Evolutionary conservation across 768 basidiomycete genomes (phyloP).

Genomic region (Plicaturopsis crispa): DNA sequence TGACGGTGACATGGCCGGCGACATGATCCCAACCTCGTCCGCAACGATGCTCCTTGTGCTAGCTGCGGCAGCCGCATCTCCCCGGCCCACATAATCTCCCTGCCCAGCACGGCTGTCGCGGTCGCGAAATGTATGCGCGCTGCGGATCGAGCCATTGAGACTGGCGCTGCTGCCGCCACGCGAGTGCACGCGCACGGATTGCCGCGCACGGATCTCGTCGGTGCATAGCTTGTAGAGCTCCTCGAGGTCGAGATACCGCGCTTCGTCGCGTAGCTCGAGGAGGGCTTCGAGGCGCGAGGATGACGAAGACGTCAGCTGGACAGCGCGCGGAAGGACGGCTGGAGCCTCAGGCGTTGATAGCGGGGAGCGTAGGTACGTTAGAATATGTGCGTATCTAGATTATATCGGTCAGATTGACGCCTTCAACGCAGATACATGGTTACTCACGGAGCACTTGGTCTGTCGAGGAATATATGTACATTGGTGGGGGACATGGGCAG

Average conservation of each 20-base stretch:
- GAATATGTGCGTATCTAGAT: constrained; percentile 60
- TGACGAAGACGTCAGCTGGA: constrained; percentile 38
- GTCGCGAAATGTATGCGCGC: constrained; percentile 57
- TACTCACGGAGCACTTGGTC: constrained; percentile 73
- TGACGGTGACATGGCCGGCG: no score
- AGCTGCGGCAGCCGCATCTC: no score
- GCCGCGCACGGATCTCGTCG: constrained; percentile 54
- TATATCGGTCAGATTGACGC: constrained; percentile 4
- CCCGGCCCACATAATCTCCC: no score
- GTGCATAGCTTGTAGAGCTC: constrained; percentile 58
- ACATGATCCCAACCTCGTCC: no score
- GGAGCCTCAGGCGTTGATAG: constrained; percentile 35
- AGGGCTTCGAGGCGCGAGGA: constrained; percentile 53
- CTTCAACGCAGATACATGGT: not conserved
- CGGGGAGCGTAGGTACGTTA: constrained; percentile 63
- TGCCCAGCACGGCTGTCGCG: no score
- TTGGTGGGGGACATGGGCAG: constrained; percentile 34
- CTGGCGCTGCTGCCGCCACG: constrained; percentile 33
- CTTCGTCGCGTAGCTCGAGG: constrained; percentile 75
- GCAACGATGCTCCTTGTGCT: no score
- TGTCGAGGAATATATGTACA: constrained; percentile 72
- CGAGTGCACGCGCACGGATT: constrained; percentile 31
- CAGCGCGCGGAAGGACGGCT: constrained; percentile 51
- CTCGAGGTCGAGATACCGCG: constrained; percentile 63
- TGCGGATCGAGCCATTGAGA: constrained; percentile 47